Conservation (phyloP, 768 basidiomycete species). For the Lactarius sp. region DNA sequence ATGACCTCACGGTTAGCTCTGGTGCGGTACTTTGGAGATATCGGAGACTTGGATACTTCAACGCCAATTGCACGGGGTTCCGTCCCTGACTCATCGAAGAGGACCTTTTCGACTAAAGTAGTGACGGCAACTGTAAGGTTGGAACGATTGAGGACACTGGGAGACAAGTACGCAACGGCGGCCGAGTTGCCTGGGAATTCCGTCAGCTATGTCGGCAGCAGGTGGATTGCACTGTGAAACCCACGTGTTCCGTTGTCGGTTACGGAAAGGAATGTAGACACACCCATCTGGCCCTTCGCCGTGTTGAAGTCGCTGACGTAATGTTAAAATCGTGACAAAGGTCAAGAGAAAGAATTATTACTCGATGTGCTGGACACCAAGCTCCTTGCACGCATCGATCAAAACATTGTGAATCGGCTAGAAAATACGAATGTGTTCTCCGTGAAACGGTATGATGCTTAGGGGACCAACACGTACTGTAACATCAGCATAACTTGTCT, state of each 20-base stretch:
- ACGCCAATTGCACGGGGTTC: conserved; percentile 22
- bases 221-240: neutral
- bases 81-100: conserved; percentile 16
- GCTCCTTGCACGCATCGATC: conserved; percentile 17
- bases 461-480: neutral
- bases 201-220: neutral
- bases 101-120: conserved; percentile 14
- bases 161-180: conserved; percentile 21
- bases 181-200: conserved; percentile 13
- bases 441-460: no score
- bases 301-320: conserved; percentile 23
- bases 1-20: conserved; percentile 27
- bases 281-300: conserved; percentile 13
- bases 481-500: conserved; percentile 3
- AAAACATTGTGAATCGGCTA: conserved; percentile 21
- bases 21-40: conserved; percentile 11
- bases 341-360: neutral
- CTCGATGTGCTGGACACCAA: conserved; percentile 19
- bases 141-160: conserved; percentile 30
- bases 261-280: conserved; percentile 15
- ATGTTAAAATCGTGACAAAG: neutral
- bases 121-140: conserved; percentile 23
- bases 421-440: neutral
- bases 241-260: conserved; percentile 17
- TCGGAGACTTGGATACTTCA: conserved; percentile 13